A percentile compares a stretch with the other conserved stretches of the same genome.
These are phyloP conservation scores for Pseudogymnoascus sp. DNA, from an alignment of 2,329 filamentous ascomycete species.

Conservation along the genomic window DNA sequence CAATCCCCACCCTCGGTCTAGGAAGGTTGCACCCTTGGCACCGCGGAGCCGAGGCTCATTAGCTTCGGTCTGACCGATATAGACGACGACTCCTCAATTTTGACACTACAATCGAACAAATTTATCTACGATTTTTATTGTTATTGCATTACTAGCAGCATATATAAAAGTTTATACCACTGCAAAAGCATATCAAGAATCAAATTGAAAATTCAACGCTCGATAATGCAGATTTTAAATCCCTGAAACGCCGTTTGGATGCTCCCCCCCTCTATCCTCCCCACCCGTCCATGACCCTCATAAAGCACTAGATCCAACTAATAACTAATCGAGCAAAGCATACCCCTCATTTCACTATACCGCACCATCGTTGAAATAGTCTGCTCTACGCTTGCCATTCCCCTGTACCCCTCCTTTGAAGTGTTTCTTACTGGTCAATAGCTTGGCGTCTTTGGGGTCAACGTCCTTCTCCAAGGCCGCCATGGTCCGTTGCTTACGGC, in stretches of 20 bases:
- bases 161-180: background rate
- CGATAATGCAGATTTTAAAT: conserved; percentile 3
- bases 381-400: conserved; percentile 37
- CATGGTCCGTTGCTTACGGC: conserved; percentile 75
- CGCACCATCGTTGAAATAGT: conserved; percentile 29
- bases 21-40: conserved; percentile 5
- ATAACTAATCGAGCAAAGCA: conserved; percentile 1
- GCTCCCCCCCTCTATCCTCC: background rate
- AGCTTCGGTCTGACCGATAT: conserved; percentile 1
- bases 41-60: conserved; percentile 6
- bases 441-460: conserved; percentile 68
- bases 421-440: conserved; percentile 76
- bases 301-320: background rate
- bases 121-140: background rate
- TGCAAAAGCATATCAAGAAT: background rate
- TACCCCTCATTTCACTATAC: background rate
- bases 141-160: conserved; percentile 1
- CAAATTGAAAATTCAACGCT: background rate
- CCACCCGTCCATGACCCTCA: background rate
- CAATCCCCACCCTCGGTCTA: conserved; percentile 8
- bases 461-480: conserved; percentile 77
- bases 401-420: conserved; percentile 71
- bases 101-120: background rate
- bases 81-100: background rate
- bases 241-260: conserved; percentile 3